phyloP scores from a whole-genome alignment of 805 yeast genomes.

The Hanseniaspora singularis region DNA sequence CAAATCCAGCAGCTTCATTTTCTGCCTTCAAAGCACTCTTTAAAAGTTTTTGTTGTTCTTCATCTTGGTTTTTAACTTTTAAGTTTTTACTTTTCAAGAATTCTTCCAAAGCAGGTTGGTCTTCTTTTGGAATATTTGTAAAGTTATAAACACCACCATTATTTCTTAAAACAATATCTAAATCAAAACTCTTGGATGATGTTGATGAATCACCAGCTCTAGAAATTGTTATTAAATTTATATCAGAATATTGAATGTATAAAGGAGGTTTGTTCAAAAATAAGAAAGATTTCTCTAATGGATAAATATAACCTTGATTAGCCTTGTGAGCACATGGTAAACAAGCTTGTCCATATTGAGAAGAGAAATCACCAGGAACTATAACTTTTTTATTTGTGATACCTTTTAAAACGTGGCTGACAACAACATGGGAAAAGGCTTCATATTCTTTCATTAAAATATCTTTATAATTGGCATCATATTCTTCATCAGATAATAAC shows the following conservation, averaged over 20 bases:
- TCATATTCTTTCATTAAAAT: slow-evolving; percentile 65
- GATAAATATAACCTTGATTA: slow-evolving; percentile 83
- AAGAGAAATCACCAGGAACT: slow-evolving; percentile 69
- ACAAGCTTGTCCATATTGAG: slow-evolving; percentile 70
- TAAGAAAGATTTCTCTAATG: slow-evolving; percentile 81
- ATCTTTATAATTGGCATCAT: slow-evolving; percentile 59
- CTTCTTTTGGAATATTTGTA: slow-evolving; percentile 82
- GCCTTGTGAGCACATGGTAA: slow-evolving; percentile 89
- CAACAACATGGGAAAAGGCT: slow-evolving; percentile 72
- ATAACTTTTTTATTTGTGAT: slow-evolving; percentile 76
- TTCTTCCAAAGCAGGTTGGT: slow-evolving; percentile 65
- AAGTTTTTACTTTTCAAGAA: slow-evolving; percentile 69
- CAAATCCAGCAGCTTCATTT: slow-evolving; percentile 56
- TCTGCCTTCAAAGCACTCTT: slow-evolving; percentile 12
- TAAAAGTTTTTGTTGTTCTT: slow-evolving; percentile 69
- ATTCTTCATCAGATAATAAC: slow-evolving; percentile 73
- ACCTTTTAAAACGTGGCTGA: slow-evolving; percentile 81
- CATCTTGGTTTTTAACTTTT: slow-evolving; percentile 76
- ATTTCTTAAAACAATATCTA: slow-evolving; percentile 61
- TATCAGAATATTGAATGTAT: slow-evolving; percentile 76
- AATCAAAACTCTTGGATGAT: slow-evolving; percentile 79
- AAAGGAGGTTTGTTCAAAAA: slow-evolving; percentile 91
- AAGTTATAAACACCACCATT: slow-evolving; percentile 64
- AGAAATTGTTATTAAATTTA: slow-evolving; percentile 65
- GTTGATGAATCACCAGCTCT: slow-evolving; percentile 74